Conservation (phyloP, 163 green algal genomes). For the Smithsoniella earleae region DNA sequence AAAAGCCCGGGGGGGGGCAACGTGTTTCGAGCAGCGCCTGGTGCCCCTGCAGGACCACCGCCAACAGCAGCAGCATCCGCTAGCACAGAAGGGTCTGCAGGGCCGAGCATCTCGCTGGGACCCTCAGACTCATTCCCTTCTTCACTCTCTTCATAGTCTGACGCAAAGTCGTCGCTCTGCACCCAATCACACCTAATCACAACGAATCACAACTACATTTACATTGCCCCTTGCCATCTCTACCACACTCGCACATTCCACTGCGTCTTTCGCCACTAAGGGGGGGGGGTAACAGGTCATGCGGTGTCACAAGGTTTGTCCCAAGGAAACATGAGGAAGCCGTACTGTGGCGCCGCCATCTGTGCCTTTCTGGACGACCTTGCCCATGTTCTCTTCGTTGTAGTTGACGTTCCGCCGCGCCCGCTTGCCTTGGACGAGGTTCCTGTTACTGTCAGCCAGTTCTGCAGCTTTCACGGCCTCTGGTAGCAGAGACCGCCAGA, state of each 20-base stretch:
- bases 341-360: not conserved
- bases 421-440: constrained; percentile 41
- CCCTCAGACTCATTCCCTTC: no score
- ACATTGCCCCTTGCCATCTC: no score
- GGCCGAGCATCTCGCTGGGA: no score
- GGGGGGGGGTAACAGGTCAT: no score
- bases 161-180: no score
- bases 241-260: no score
- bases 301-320: not conserved
- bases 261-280: no score
- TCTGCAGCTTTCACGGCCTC: constrained; percentile 43
- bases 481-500: constrained; percentile 56
- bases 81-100: no score
- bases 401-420: constrained; percentile 51
- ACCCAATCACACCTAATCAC: no score
- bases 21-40: no score
- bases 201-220: no score
- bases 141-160: no score
- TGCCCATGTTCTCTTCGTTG: constrained; percentile 28
- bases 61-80: not conserved
- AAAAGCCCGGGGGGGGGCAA: not conserved
- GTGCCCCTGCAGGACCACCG: not conserved
- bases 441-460: constrained; percentile 2
- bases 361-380: not conserved
- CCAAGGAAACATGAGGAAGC: not conserved